Evolutionary conservation across 2,329 filamentous ascomycete genomes (phyloP), one percentile per base, ranked within the genome.

Genomic region (Thielaviopsis euricoi): DNA sequence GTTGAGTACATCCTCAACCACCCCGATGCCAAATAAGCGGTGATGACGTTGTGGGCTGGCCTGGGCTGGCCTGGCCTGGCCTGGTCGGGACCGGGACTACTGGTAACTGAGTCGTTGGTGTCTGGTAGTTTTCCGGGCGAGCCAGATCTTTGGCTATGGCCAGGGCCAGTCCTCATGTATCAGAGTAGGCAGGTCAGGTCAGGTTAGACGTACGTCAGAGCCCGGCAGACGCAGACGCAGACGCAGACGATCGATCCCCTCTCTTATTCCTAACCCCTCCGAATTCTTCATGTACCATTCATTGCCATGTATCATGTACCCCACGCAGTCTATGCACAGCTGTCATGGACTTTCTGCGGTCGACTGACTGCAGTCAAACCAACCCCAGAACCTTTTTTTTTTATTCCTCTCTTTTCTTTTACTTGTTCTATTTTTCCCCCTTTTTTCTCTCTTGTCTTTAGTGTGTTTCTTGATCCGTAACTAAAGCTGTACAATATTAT

Each of bases 1-100:
- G 88, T 95, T 64, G 83, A 90, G 71, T 96, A 96, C 79, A 95
- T 96, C 75, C 73, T 89, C 69, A 83, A 81, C 73, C 89, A 95
- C 78, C 90, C 90, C 68, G 89, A 95, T 74, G 90, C 89, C 80
- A 81, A 80, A 83, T 80, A 75, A 71, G 65, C 25, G n/a, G n/a
- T 48, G 43, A 9, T 33, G 29, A n/a, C 15, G 15, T 43, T 17
- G 10, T 17, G 33, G 33, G 2, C 33, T 40, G 37, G 37, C 1
- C 37, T n/a, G 37, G 37, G 3, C 37, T 43, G 37, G 37, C n/a
- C 7, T 43, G 37, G 15, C 13, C 17, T 17, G 7, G 37, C n/a
- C 17, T 43, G 10, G 10, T 17, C 37, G 3, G 37, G 17, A 2
- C 37, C n/a, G 37, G 13, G 10, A n/a, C n/a, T n/a, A n/a, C 37